Evolutionary conservation across 108 stramenopile genomes (phyloP), one percentile per base, ranked within the genome.

Genomic region (Thalassiosira profunda): DNA sequence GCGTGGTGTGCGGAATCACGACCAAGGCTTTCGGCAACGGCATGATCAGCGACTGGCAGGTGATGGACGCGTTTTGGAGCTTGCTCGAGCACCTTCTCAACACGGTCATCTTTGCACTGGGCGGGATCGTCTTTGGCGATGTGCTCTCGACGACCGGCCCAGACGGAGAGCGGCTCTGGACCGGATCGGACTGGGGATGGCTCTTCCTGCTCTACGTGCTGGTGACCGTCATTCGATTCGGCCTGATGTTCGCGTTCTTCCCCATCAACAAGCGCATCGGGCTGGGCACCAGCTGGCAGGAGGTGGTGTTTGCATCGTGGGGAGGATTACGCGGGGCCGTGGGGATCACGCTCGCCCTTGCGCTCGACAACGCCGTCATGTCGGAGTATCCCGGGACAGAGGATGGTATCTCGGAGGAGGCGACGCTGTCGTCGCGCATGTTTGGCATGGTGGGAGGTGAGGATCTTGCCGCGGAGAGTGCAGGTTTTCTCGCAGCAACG

Each of bases 1-100:
- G 84, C 8, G 81, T 98, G 4, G 28, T 76, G 7, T 81, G 76
- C 30, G 97, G 95, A 21, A 36, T 98, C 24, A 58, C 67, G 17
- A 75, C 84, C 17, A 82, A 76, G 46, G 68, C 69, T 8, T 71
- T 86, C 5, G 92, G 87, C n/a, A 63, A 76, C 33, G 25, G 86
- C 36, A 67, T 96, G 76, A 75, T 91, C 59, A 68, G 79, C 21
- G 47, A 48, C 0, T 2, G 2, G 0, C 31, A 57, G 55, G 26
- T 28, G 8, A 28, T 28, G 18, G 24, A 28, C 7, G 15, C n/a
- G 28, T 57, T 57, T 37, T 57, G 55, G 55, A 5, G 7, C 9
- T 7, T 57, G 11, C 55, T 57, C 26, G 55, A 57, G 31, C 18
- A 20, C 55, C 18, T 57, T 14, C 55, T 57, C 11, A 57, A 57